Conservation (phyloP, 75 land plant species). For the Picea glauca region DNA sequence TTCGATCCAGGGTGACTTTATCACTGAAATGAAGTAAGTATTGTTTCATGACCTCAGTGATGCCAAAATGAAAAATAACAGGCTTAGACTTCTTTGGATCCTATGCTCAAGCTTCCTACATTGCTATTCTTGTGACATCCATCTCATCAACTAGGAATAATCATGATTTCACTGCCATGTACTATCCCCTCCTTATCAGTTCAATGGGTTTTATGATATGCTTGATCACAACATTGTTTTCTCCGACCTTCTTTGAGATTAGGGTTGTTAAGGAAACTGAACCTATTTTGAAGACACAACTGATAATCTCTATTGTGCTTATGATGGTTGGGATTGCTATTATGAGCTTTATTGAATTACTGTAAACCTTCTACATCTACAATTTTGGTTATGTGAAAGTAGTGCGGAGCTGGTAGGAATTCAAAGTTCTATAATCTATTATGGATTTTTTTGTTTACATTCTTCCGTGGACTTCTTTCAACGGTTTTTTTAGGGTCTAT, state of each 20-base stretch:
- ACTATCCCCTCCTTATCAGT: conserved; percentile 45
- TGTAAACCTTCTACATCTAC: conserved; percentile 30
- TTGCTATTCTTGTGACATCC: conserved; percentile 49
- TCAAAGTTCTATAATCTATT: background rate
- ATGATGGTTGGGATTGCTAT: conserved; percentile 45
- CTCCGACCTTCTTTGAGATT: conserved; percentile 44
- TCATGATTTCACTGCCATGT: conserved; percentile 42
- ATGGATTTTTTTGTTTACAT: background rate
- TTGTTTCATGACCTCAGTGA: too few relatives aligned
- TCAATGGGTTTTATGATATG: conserved; percentile 52
- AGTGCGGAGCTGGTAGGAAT: conserved; percentile 32
- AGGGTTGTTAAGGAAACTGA: conserved; percentile 37
- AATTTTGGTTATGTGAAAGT: conserved; percentile 34
- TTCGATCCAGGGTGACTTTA: too few relatives aligned
- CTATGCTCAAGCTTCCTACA: conserved; percentile 45
- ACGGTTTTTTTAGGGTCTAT: background rate
- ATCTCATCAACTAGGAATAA: conserved; percentile 46
- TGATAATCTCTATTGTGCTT: conserved; percentile 38
- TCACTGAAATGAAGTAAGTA: too few relatives aligned
- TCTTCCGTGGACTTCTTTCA: background rate
- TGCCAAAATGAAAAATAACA: too few relatives aligned
- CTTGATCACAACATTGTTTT: conserved; percentile 45
- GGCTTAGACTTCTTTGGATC: conserved; percentile 62
- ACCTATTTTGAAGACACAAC: conserved; percentile 36
- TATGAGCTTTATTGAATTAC: conserved; percentile 29